Evolutionary conservation across 768 basidiomycete genomes (phyloP).

Genomic region (Mycena galericulata): DNA sequence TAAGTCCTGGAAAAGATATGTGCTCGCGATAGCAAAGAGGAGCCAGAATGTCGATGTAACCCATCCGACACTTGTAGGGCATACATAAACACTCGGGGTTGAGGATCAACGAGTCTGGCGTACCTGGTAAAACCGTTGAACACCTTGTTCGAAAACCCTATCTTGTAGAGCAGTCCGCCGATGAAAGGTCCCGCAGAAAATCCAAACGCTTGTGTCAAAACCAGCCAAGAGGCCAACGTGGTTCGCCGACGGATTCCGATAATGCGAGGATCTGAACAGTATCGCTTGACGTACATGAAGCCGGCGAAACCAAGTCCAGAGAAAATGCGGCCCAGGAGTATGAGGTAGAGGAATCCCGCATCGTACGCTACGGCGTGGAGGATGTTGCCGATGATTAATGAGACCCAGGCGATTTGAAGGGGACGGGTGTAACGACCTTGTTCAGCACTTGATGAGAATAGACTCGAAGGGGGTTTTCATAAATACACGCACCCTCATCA

Average conservation of each 20-base stretch:
- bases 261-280: slow-evolving; percentile 59
- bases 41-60: slow-evolving; percentile 56
- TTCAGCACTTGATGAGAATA: background rate
- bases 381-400: slow-evolving; percentile 67
- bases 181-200: slow-evolving; percentile 63
- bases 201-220: slow-evolving; percentile 60
- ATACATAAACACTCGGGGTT: background rate
- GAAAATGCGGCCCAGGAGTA: slow-evolving; percentile 59
- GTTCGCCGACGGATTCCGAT: slow-evolving; percentile 59
- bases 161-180: slow-evolving; percentile 61
- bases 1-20: slow-evolving; percentile 44
- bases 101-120: background rate
- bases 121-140: slow-evolving; percentile 62
- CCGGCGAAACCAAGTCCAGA: slow-evolving; percentile 51
- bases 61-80: slow-evolving; percentile 57
- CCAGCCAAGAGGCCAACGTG: slow-evolving; percentile 61
- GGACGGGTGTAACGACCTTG: slow-evolving; percentile 67
- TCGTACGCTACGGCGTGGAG: slow-evolving; percentile 72
- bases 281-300: slow-evolving; percentile 61
- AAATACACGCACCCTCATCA: slow-evolving; percentile 62
- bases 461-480: background rate
- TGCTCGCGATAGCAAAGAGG: slow-evolving; percentile 51
- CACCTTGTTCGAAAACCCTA: slow-evolving; percentile 56
- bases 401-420: slow-evolving; percentile 64
- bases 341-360: slow-evolving; percentile 50